These are phyloP conservation scores for Elsinoe ampelina DNA, from an alignment of 2,329 filamentous ascomycete species.

Conservation along the genomic window DNA sequence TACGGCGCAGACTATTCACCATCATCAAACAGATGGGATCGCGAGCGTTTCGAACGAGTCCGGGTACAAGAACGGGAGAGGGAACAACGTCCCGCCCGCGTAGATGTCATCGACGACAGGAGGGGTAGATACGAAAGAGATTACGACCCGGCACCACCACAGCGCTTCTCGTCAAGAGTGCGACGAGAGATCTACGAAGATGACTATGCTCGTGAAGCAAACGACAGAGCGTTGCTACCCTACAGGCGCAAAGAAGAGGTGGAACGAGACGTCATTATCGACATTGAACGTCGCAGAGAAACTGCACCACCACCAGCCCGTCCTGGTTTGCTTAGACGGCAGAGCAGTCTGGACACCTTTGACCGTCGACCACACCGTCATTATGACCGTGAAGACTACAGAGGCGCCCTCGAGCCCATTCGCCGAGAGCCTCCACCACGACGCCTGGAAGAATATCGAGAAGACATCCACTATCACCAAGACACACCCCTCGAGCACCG, in stretches of 20 bases:
- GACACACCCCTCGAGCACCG: conserved; percentile 37
- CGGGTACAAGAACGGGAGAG: conserved; percentile 27
- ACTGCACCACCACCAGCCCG: conserved; percentile 46
- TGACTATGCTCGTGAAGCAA: conserved; percentile 36
- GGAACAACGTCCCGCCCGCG: conserved; percentile 32
- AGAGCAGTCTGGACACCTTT: conserved; percentile 84
- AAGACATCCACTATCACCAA: conserved; percentile 44
- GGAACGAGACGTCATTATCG: conserved; percentile 42
- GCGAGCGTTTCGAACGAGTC: conserved; percentile 42
- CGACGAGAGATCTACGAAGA: conserved; percentile 39
- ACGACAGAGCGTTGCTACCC: conserved; percentile 46
- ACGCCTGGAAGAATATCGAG: conserved; percentile 63
- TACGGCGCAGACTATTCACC: conserved; percentile 32
- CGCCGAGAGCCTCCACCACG: conserved; percentile 49
- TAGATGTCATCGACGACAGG: conserved; percentile 32
- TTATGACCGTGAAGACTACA: conserved; percentile 53
- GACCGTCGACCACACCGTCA: conserved; percentile 59
- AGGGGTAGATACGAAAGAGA: conserved; percentile 44
- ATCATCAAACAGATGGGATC: conserved; percentile 39
- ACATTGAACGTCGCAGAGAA: conserved; percentile 27
- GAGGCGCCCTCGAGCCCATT: conserved; percentile 52
- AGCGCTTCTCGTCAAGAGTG: conserved; percentile 25
- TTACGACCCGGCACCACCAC: conserved; percentile 29
- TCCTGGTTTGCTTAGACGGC: conserved; percentile 64
- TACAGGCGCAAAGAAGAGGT: conserved; percentile 47